Evolutionary conservation across 2,329 filamentous ascomycete species (phyloP).

Genomic region (Ophiostoma ips): DNA sequence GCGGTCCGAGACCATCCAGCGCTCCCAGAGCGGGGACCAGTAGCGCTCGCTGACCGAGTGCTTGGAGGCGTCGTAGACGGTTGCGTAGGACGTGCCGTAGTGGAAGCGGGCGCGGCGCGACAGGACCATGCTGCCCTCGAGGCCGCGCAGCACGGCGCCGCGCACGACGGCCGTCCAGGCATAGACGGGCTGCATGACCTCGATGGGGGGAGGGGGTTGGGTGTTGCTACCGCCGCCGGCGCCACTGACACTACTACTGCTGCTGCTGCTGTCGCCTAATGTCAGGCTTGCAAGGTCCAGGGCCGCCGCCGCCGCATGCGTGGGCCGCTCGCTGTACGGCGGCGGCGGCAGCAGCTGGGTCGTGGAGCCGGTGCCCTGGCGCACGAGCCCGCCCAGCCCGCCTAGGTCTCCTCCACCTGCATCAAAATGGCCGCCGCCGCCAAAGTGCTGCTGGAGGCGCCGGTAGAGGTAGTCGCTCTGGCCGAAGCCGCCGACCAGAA

Average conservation of each 20-base stretch:
- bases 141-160: conserved; percentile 58
- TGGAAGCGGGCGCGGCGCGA: conserved; percentile 60
- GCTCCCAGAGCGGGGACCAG: conserved; percentile 67
- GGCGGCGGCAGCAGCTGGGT: conserved; percentile 33
- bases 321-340: conserved; percentile 55
- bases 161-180: conserved; percentile 72
- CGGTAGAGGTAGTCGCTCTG: conserved; percentile 66
- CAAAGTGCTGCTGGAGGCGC: conserved; percentile 55
- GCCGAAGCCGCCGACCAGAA: conserved; percentile 70
- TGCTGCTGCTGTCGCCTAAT: neutral
- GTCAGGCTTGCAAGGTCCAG: neutral
- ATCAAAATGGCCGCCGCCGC: conserved; percentile 19
- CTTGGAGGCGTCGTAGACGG: conserved; percentile 62
- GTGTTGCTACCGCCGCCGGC: neutral
- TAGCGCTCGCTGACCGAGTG: conserved; percentile 62
- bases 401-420: conserved; percentile 9
- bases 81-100: conserved; percentile 71
- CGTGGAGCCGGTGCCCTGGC: neutral
- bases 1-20: conserved; percentile 70
- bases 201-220: conserved; percentile 36
- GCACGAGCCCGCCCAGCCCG: neutral
- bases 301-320: conserved; percentile 34
- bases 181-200: conserved; percentile 71
- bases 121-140: conserved; percentile 69
- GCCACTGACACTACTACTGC: neutral